Evolutionary conservation across 306 rosid species (phyloP).

Genomic region (Sphenostylis stenocarpa): DNA sequence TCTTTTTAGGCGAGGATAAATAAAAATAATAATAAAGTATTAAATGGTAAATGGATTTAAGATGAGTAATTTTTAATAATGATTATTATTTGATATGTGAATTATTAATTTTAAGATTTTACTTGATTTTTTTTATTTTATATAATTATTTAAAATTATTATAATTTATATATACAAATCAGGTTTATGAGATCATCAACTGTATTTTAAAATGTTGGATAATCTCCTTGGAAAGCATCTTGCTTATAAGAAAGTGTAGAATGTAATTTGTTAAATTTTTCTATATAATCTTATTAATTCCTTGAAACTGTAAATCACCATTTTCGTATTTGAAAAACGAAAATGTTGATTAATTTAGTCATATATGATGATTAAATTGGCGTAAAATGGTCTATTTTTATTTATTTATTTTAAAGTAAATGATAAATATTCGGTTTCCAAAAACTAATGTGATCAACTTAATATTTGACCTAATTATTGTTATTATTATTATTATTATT

Average conservation of each 20-base stretch:
- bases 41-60: too few species aligned
- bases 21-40: too few species aligned
- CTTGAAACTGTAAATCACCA: neutral
- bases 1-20: too few species aligned
- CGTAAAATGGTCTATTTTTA: neutral
- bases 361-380: neutral
- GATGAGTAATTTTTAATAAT: too few species aligned
- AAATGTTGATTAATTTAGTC: neutral
- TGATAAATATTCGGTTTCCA: neutral
- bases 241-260: neutral
- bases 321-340: neutral
- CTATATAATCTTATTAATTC: neutral
- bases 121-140: too few species aligned
- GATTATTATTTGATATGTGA: too few species aligned
- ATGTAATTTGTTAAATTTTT: neutral
- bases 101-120: too few species aligned
- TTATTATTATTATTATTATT: neutral
- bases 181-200: neutral
- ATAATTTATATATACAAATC: too few species aligned
- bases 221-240: neutral
- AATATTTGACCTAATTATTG: too few species aligned
- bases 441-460: neutral
- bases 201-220: neutral
- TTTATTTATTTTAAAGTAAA: too few species aligned
- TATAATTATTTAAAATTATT: too few species aligned